Percentiles rank a stretch among this genome's conserved stretches.
These are phyloP conservation scores for Chytriomyces confervae DNA, from an alignment of 192 early-diverging fungal genomes.

Conservation along the genomic window DNA sequence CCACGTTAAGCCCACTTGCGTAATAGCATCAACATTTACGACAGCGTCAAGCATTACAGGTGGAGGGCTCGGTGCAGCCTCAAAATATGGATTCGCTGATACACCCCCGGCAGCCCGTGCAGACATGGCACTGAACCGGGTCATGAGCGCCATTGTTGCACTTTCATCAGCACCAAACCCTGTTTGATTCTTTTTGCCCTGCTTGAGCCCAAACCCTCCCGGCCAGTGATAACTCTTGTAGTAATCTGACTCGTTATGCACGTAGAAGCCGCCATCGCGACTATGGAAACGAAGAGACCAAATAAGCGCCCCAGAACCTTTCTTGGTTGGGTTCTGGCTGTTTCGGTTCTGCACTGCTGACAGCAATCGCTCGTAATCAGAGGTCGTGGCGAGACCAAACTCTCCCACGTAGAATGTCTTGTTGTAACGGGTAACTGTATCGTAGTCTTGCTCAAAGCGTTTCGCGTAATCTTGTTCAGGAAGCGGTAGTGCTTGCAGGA, in stretches of 20 bases:
- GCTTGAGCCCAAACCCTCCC: background rate
- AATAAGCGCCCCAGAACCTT: slow-evolving; percentile 41
- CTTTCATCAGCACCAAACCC: background rate
- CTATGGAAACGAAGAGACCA: slow-evolving; percentile 53
- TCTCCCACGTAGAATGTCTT: slow-evolving; percentile 52
- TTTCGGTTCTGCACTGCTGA: slow-evolving; percentile 11
- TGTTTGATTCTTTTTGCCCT: background rate
- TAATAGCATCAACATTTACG: background rate
- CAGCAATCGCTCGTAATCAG: slow-evolving; percentile 16
- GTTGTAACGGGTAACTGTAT: slow-evolving; percentile 8
- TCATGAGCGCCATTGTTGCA: background rate
- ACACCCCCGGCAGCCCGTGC: background rate
- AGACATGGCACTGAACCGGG: background rate
- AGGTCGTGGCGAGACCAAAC: slow-evolving; percentile 41
- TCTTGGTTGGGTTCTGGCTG: slow-evolving; percentile 9
- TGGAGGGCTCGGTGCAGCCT: background rate
- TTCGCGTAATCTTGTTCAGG: background rate
- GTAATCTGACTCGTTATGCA: slow-evolving; percentile 4
- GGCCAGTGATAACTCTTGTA: slow-evolving; percentile 32
- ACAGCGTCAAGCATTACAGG: background rate
- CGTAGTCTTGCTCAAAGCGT: slow-evolving; percentile 21
- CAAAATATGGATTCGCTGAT: background rate
- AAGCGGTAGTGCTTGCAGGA: background rate
- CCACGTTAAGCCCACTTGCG: background rate
- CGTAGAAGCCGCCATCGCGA: slow-evolving; percentile 50